Percentiles rank a stretch among this genome's conserved stretches.
Evolutionary conservation across 2,329 filamentous ascomycete genomes (phyloP).

Genomic region (Juglanconis juglandina): DNA sequence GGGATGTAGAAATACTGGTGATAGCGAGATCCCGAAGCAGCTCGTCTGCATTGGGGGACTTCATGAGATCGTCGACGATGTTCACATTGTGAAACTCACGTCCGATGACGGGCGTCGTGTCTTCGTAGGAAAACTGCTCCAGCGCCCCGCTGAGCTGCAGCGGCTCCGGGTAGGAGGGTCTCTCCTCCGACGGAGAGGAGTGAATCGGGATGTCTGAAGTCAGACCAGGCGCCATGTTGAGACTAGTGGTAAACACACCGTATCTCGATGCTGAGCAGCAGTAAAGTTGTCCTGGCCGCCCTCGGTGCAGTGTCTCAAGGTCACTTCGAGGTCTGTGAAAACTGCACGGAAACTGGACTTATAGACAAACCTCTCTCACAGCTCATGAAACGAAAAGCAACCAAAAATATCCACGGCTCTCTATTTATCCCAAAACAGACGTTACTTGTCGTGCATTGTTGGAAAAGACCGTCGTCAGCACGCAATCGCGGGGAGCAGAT

Average conservation of each 20-base stretch:
- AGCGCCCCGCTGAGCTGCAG: slow-evolving; percentile 11
- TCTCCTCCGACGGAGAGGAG: slow-evolving; percentile 2
- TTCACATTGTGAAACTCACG: slow-evolving; percentile 16
- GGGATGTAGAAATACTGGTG: slow-evolving; percentile 1
- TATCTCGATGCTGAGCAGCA: not conserved
- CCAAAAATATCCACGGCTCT: not conserved
- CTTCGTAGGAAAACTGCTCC: slow-evolving; percentile 12
- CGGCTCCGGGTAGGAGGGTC: slow-evolving; percentile 11
- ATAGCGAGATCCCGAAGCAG: slow-evolving; percentile 16
- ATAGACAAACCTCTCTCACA: too few relatives aligned
- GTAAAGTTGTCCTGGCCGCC: too few relatives aligned
- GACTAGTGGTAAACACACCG: not conserved
- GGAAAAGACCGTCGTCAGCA: not conserved
- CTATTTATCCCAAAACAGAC: not conserved
- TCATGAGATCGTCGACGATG: slow-evolving; percentile 16
- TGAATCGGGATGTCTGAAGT: slow-evolving; percentile 6
- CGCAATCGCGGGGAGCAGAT: slow-evolving; percentile 11
- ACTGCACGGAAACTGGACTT: too few relatives aligned
- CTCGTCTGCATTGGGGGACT: slow-evolving; percentile 10
- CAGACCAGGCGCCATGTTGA: slow-evolving; percentile 9
- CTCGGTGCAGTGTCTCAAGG: too few relatives aligned
- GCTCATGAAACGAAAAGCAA: too few relatives aligned
- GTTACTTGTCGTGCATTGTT: not conserved
- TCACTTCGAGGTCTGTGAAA: too few relatives aligned
- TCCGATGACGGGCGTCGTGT: slow-evolving; percentile 15